phyloP scores from a whole-genome alignment of 2,329 filamentous ascomycete genomes.

The Cryphonectria naterciae region DNA sequence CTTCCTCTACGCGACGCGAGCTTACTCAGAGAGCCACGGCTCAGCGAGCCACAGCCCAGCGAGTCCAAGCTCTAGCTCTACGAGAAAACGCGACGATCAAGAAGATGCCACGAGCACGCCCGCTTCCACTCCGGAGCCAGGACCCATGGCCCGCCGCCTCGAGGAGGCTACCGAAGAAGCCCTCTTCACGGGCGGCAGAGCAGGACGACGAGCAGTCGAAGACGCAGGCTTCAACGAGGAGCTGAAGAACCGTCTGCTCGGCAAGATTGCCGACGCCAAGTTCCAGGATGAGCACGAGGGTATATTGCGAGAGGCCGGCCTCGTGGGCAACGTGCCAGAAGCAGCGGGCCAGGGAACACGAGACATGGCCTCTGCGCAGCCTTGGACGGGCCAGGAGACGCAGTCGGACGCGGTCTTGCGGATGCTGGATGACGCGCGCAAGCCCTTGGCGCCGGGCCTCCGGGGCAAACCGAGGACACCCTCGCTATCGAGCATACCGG shows the following conservation, averaged over 20 bases:
- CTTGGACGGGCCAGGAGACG: conserved; percentile 80
- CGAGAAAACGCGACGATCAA: neutral
- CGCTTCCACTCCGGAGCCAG: conserved; percentile 35
- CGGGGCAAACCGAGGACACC: conserved; percentile 52
- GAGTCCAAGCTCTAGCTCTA: neutral
- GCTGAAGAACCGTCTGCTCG: conserved; percentile 60
- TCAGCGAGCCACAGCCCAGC: neutral
- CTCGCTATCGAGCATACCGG: conserved; percentile 42
- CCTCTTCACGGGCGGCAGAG: conserved; percentile 60
- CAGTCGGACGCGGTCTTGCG: conserved; percentile 77
- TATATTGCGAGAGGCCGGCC: conserved; percentile 52
- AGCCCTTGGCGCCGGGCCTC: conserved; percentile 62
- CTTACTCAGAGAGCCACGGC: conserved; percentile 17
- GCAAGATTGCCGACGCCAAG: conserved; percentile 58
- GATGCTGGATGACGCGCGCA: conserved; percentile 81
- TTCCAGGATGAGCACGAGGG: conserved; percentile 56
- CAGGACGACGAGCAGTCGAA: conserved; percentile 62
- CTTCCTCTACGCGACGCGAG: neutral
- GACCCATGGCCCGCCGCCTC: conserved; percentile 60
- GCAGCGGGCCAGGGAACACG: conserved; percentile 71
- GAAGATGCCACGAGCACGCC: neutral
- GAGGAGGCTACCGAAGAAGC: conserved; percentile 67
- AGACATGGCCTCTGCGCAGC: conserved; percentile 66
- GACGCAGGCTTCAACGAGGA: conserved; percentile 68
- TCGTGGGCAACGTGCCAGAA: conserved; percentile 44